These are phyloP conservation scores for Pseudocercospora macadamiae DNA, from an alignment of 2,329 filamentous ascomycete genomes.

Conservation along the genomic window DNA sequence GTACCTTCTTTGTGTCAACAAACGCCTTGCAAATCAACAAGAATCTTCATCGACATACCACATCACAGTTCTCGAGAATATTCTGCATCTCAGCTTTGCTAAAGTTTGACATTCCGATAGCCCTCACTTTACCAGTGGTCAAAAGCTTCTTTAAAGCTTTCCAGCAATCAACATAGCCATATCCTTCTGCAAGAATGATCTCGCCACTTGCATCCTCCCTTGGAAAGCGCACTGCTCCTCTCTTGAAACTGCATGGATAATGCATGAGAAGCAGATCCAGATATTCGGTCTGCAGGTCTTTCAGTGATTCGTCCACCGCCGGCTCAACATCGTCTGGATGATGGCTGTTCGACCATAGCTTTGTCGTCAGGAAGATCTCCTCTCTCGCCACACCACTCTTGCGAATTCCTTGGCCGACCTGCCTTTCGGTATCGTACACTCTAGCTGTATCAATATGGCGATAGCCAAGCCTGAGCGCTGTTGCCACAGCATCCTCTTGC, in stretches of 20 bases:
- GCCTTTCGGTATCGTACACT: slow-evolving; percentile 78
- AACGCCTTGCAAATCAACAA: neutral
- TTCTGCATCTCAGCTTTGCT: slow-evolving; percentile 50
- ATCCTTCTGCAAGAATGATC: neutral
- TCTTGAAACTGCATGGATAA: slow-evolving; percentile 5
- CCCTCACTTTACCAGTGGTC: slow-evolving; percentile 50
- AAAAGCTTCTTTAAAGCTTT: slow-evolving; percentile 69
- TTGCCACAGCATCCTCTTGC: slow-evolving; percentile 50
- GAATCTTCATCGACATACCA: slow-evolving; percentile 5
- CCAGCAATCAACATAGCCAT: slow-evolving; percentile 72
- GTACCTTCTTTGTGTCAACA: slow-evolving; percentile 1
- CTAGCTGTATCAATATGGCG: slow-evolving; percentile 61
- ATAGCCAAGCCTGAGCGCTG: slow-evolving; percentile 51
- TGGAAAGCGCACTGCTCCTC: slow-evolving; percentile 6
- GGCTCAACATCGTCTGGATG: slow-evolving; percentile 49
- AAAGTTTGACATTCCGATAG: slow-evolving; percentile 55
- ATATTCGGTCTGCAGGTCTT: slow-evolving; percentile 68
- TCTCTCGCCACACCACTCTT: slow-evolving; percentile 73
- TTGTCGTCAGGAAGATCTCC: slow-evolving; percentile 81
- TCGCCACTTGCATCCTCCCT: slow-evolving; percentile 12
- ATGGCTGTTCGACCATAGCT: slow-evolving; percentile 82
- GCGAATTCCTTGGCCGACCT: slow-evolving; percentile 78
- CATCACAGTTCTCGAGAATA: slow-evolving; percentile 42
- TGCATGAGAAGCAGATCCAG: slow-evolving; percentile 37
- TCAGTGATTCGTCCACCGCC: slow-evolving; percentile 68